Evolutionary conservation across 2,329 filamentous ascomycete genomes (phyloP).

Genomic region (Verticillium klebahnii): DNA sequence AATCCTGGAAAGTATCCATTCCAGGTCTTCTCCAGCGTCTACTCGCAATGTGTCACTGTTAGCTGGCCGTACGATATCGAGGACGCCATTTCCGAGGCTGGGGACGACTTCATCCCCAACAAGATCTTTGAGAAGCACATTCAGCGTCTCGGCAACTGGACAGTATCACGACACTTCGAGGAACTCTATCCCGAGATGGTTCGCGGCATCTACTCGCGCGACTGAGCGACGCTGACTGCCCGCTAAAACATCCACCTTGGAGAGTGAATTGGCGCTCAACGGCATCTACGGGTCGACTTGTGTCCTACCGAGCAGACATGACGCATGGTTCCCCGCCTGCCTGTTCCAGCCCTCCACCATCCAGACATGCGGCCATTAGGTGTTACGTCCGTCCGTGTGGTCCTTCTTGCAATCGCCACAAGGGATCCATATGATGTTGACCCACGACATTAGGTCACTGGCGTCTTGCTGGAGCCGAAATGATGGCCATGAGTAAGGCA

Average conservation of each 20-base stretch:
- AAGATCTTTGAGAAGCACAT: slow-evolving; percentile 6
- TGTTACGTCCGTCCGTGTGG: too few species aligned
- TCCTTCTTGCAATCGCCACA: too few species aligned
- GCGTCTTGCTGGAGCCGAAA: too few species aligned
- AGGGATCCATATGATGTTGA: neutral
- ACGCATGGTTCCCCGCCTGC: too few species aligned
- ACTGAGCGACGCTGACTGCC: neutral
- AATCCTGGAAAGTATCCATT: slow-evolving; percentile 2
- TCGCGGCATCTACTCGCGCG: neutral
- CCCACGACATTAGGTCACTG: neutral
- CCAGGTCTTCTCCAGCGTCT: slow-evolving; percentile 1
- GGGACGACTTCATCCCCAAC: neutral
- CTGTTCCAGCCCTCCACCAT: too few species aligned
- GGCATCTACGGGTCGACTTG: slow-evolving; percentile 32
- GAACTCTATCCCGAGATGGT: slow-evolving; percentile 1
- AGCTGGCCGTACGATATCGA: slow-evolving; percentile 2
- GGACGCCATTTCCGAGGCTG: neutral
- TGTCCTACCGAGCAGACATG: too few species aligned
- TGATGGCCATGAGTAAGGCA: too few species aligned
- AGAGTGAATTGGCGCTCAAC: slow-evolving; percentile 19
- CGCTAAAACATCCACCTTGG: too few species aligned
- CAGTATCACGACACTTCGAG: slow-evolving; percentile 2
- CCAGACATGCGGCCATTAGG: too few species aligned
- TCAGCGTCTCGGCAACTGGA: neutral
- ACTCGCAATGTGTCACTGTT: slow-evolving; percentile 3